Evolutionary conservation across 768 basidiomycete species (phyloP).

Genomic region (Lentinus brumalis): DNA sequence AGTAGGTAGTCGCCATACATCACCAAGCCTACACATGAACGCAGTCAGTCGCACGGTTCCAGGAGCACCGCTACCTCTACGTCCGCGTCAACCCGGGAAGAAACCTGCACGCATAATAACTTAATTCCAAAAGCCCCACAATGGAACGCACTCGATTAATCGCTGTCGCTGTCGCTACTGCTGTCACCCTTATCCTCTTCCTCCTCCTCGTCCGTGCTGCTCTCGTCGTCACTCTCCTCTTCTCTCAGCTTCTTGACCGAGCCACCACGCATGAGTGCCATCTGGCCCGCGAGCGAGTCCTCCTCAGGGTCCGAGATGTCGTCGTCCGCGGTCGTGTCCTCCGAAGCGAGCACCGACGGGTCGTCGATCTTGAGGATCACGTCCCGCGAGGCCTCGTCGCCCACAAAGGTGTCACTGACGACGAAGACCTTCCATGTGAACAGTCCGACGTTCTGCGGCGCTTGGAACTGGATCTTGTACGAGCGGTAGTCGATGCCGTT

Average conservation of each 20-base stretch:
- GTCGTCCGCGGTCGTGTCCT: slow-evolving; percentile 72
- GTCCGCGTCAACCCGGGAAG: too few species aligned
- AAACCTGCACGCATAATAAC: neutral
- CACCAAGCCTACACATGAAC: too few species aligned
- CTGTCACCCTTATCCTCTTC: slow-evolving; percentile 36
- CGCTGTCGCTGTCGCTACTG: slow-evolving; percentile 53
- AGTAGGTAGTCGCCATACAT: too few species aligned
- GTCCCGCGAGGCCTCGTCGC: slow-evolving; percentile 71
- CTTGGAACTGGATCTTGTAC: slow-evolving; percentile 94
- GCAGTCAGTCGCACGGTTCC: too few species aligned
- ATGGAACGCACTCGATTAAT: slow-evolving; percentile 27
- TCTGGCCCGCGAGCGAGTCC: slow-evolving; percentile 94
- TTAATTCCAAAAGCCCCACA: neutral
- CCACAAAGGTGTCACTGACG: slow-evolving; percentile 87
- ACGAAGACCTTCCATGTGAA: slow-evolving; percentile 90
- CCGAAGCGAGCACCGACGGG: slow-evolving; percentile 52
- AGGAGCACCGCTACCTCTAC: too few species aligned
- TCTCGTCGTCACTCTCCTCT: slow-evolving; percentile 51
- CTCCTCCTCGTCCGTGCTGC: slow-evolving; percentile 51
- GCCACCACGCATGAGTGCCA: slow-evolving; percentile 94
- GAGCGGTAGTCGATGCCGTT: slow-evolving; percentile 66
- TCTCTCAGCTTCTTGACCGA: slow-evolving; percentile 66
- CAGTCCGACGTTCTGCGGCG: slow-evolving; percentile 78
- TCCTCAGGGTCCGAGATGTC: slow-evolving; percentile 99
- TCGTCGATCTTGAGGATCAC: slow-evolving; percentile 86